Evolutionary conservation across 352 stramenopile genomes (phyloP), one percentile per base, ranked within the genome.

Genomic region (Phytophthora foliorum): DNA sequence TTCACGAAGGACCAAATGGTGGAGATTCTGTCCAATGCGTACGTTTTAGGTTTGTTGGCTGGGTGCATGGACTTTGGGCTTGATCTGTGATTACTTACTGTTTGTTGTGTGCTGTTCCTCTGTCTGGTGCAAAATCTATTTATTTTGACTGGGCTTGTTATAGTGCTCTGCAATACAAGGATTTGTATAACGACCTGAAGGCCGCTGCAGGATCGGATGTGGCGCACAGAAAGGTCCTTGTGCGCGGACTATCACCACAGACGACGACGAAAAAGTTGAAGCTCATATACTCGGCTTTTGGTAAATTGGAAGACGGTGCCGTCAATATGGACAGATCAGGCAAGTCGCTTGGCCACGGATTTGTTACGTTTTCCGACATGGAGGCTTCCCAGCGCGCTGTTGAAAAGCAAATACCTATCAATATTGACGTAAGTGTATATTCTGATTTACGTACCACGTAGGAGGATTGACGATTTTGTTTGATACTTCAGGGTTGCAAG

Each of bases 361-460:
- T 89, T 54, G 73, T 94, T 53, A 92, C 78, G 10, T 94, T 92
- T 60, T 57, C 70, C 17, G 80, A 92, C 32, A 88, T 90, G 74
- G 83, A 91, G 34, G 70, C 72, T 14, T 81, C 86, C 9, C 61
- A 88, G 44, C 74, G 66, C 8, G 82, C 75, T 10, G 34, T 90
- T n/a, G 57, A 82, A 49, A 74, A 76, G 36, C 77, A 91, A 57
- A 75, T 57, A 6, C 63, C 88, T 51, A 65, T 81, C 27, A 88
- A 91, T 36, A 89, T 94, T 36, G 79, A 92, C 13, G 34, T 41
- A 41, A 11, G 34, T 49, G 84, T 91, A 67, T 41, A 82, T 78
- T 44, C 38, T 11, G 34, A 22, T 42, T 39, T 44, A 16, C 7
- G 16, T 6, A 34, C 11, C 3, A 27, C 39, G 24, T 14, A 38